Evolutionary conservation across 2,329 filamentous ascomycete genomes (phyloP), one percentile per base, ranked within the genome.

Genomic region (Trichoderma arundinaceum): DNA sequence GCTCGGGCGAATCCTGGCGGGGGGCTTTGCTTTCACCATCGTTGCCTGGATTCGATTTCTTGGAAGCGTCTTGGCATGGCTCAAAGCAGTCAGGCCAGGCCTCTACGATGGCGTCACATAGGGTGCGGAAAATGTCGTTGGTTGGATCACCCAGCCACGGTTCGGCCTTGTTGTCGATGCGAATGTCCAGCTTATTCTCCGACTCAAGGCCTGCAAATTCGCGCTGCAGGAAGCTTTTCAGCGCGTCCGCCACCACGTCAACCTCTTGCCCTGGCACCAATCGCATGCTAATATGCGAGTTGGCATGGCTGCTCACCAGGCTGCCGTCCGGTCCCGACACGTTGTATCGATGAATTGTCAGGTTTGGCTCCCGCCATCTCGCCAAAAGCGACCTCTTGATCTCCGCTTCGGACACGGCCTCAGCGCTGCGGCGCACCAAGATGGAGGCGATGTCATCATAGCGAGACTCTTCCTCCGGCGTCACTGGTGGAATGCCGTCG

Each of bases 191-290:
- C 6, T 83, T 85, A 73, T 99, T 99, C 68, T 91, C 89, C 1
- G 92, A 94, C 35, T 89, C 88, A 1, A 98, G 87, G 15, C 84
- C 78, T 1, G 82, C 83, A 73, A 97, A 99, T 70, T 93, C 86
- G 12, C 84, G 80, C 53, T 87, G 78, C 0, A 97, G 82, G 73
- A 90, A 96, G 1, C 81, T 75, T 0, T 83, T 87, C 5, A 99
- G 82, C 0, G 85, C 82, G 15, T 84, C 80, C 2, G 91, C 89
- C 10, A 98, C 88, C n/a, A 87, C 83, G 43, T 91, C 87, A 0
- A 96, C 89, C 73, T 95, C 91, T 77, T 99, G 95, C 12, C 96
- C 95, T 0, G 95, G 95, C 0, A 99, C 95, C 1, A 99, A 86
- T 12, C 95, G 92, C 44, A 99, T 83, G 15, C 94, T 97, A 39